Percentiles rank a stretch among this genome's conserved stretches.
These are phyloP conservation scores for Globomyces sp. DNA, from an alignment of 371 early-diverging fungal species.

Conservation along the genomic window DNA sequence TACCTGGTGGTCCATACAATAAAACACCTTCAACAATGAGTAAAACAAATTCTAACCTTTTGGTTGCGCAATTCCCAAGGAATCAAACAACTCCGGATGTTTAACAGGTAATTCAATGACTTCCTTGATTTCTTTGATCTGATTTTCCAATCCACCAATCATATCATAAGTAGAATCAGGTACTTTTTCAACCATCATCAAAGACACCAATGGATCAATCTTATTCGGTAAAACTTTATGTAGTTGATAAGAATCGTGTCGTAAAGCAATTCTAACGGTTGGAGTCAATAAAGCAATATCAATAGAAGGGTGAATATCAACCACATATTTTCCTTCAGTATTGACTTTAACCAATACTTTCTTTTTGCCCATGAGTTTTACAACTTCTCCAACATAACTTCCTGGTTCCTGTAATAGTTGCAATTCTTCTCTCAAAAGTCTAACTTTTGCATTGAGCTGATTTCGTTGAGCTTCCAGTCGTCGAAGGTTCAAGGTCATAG, in stretches of 20 bases:
- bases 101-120: conserved; percentile 99
- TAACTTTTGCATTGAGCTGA: conserved; percentile 96
- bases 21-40: conserved; percentile 66
- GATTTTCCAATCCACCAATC: conserved; percentile 99
- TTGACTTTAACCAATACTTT: conserved; percentile 98
- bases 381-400: conserved; percentile 97
- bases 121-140: conserved; percentile 98
- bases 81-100: conserved; percentile 99
- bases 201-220: conserved; percentile 98
- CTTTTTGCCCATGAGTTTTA: conserved; percentile 99
- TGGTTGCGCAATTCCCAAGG: conserved; percentile 99
- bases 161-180: conserved; percentile 99
- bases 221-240: conserved; percentile 86
- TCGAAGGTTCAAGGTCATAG: conserved; percentile 92
- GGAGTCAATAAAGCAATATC: conserved; percentile 92
- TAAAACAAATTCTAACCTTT: conserved; percentile 64
- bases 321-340: conserved; percentile 99
- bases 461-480: conserved; percentile 99
- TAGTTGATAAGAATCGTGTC: conserved; percentile 80
- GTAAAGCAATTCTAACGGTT: conserved; percentile 96
- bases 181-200: conserved; percentile 99
- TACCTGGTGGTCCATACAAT: conserved; percentile 98
- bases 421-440: conserved; percentile 97
- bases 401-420: conserved; percentile 97
- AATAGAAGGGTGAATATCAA: conserved; percentile 88